Evolutionary conservation across 139 green algal genomes (phyloP).

Genomic region (Auxenochlorella pyrenoidosa): DNA sequence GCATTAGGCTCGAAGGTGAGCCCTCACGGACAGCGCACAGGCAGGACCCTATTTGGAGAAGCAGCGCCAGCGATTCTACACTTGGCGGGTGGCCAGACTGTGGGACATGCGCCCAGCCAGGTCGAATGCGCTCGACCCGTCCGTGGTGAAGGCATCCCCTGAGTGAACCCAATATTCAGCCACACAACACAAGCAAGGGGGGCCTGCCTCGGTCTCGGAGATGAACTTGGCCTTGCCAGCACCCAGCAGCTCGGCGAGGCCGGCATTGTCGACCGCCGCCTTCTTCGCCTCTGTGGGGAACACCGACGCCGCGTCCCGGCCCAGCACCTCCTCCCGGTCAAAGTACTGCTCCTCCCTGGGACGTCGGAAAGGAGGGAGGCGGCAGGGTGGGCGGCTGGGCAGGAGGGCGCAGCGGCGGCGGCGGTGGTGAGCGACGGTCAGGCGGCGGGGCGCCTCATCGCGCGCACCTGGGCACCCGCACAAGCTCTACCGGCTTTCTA

Average conservation of each 20-base stretch:
- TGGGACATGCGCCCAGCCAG: no score
- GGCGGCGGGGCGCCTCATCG: neutral
- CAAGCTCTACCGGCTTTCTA: conserved; percentile 40
- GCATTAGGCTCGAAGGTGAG: no score
- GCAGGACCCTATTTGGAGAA: no score
- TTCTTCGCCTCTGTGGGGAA: conserved; percentile 67
- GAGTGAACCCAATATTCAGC: no score
- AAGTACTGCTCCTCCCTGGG: conserved; percentile 75
- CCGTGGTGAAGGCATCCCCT: no score
- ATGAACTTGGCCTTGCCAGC: conserved; percentile 66
- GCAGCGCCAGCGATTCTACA: no score
- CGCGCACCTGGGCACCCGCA: conserved; percentile 51
- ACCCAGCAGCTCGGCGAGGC: conserved; percentile 62
- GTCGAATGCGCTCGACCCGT: no score
- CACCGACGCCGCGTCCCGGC: conserved; percentile 69
- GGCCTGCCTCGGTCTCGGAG: conserved; percentile 72
- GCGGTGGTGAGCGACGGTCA: neutral
- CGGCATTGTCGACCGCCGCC: conserved; percentile 32
- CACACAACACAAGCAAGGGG: no score
- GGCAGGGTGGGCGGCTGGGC: neutral
- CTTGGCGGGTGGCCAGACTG: no score
- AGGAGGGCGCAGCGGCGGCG: neutral
- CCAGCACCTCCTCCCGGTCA: conserved; percentile 72
- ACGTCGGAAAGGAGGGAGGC: neutral
- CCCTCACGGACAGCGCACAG: no score